Base-by-base conservation (phyloP, 768 basidiomycete genomes). In the Mycena olivaceomarginata region DNA sequence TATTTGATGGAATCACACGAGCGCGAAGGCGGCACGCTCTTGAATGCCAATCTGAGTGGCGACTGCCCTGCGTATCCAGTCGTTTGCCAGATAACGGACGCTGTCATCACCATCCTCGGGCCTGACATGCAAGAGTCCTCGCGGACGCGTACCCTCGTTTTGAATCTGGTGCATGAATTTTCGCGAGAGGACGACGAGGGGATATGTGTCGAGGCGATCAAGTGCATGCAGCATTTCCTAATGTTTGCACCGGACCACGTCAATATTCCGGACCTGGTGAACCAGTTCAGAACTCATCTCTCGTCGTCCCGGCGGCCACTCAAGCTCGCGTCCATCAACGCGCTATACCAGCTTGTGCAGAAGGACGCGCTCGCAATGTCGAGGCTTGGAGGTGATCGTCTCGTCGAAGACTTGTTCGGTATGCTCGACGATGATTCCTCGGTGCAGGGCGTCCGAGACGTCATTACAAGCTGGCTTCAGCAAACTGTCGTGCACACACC, bases 321-420 rank as follows among this genome's bases (percentile, higher is more conserved):
- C 70, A 98, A 98, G 85, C 90, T 98, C 7, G 97, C 98, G 13
- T 96, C 98, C 0, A 98, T 99, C 84, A 97, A 99, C 82, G 97
- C 96, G 0, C 87, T 99, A 8, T 99, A 99, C 84, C 98, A 99
- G 81, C 95, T 99, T 39, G 97, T 99, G 0, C 98, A 99, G 85
- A 94, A 96, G 79, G 97, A 99, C 85, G 98, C 97, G 0, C 85
- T 97, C 16, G 89, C 93, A 2, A 96, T 99, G 91, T 98, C 97
- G 9, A 96, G 95, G 81, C 86, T 99, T 0, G 98, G 98, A 20
- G 98, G 98, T 2, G 98, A 99, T 85, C 92, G 91, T 31, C 90
- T 99, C 8, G 98, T 99, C 1, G 96, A 98, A 81, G 96, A 98
- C 75, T 88, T 99, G 7, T 99, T 99, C 82, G 94, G 94, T 1